phyloP scores from a whole-genome alignment of 2,329 filamentous ascomycete genomes.

The Xylaria sp. region DNA sequence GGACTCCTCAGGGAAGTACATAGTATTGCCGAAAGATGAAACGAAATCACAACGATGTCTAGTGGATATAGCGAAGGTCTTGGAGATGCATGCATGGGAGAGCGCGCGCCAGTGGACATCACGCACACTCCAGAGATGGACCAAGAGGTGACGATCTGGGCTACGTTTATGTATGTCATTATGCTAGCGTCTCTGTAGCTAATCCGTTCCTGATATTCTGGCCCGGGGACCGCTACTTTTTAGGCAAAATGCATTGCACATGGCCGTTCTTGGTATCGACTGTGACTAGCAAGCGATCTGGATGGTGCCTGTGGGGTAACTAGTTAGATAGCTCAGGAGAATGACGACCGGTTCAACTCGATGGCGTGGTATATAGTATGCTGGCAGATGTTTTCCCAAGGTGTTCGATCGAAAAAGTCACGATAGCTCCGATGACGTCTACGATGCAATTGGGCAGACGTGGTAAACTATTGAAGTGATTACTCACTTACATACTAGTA shows the following conservation, averaged over 20 bases:
- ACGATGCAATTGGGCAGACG: conserved; percentile 22
- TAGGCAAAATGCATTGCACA: conserved; percentile 5
- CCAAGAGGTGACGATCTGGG: conserved; percentile 1
- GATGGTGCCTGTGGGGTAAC: neutral
- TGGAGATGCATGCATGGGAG: conserved; percentile 25
- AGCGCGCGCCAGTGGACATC: conserved; percentile 22
- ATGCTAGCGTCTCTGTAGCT: conserved; percentile 5
- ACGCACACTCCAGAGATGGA: conserved; percentile 11
- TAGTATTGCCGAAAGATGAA: conserved; percentile 42
- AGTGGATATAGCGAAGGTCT: conserved; percentile 2
- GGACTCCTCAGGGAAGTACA: conserved; percentile 38
- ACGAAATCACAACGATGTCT: conserved; percentile 35
- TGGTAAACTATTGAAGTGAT: neutral
- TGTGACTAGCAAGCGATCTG: neutral
- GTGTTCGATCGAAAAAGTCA: neutral
- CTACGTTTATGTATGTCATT: conserved; percentile 7
- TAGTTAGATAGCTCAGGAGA: neutral
- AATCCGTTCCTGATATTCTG: conserved; percentile 1
- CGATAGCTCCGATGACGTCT: conserved; percentile 28
- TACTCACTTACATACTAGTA: neutral
- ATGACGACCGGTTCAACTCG: conserved; percentile 7
- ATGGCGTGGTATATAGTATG: neutral
- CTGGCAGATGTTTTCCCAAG: neutral
- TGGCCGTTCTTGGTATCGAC: neutral
- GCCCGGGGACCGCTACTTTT: neutral